Conservation (phyloP, 2,329 filamentous ascomycete species). For the Diaporthe nobilis region DNA sequence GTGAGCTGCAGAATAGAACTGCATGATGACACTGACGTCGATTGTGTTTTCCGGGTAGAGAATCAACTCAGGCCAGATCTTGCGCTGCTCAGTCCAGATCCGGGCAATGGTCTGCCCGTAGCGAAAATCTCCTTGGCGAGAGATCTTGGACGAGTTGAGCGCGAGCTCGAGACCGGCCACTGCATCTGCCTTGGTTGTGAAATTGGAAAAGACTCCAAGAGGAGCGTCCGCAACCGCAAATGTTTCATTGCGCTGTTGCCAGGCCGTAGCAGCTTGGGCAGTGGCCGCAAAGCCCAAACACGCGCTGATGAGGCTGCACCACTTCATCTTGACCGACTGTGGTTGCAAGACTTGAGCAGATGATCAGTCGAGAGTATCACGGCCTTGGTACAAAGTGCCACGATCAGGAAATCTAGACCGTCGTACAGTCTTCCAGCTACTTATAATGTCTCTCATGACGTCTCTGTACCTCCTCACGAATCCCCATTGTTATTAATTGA, state of each 20-base stretch:
- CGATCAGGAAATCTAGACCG: neutral
- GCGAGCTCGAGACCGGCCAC: slow-evolving; percentile 7
- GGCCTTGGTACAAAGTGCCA: neutral
- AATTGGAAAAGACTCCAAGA: slow-evolving; percentile 30
- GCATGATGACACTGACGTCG: slow-evolving; percentile 37
- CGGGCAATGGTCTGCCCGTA: slow-evolving; percentile 36
- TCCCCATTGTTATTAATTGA: neutral
- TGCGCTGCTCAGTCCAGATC: slow-evolving; percentile 37
- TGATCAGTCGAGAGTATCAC: neutral
- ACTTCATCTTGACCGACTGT: slow-evolving; percentile 19
- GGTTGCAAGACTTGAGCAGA: neutral
- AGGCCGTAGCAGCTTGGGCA: slow-evolving; percentile 24
- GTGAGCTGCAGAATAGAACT: slow-evolving; percentile 37
- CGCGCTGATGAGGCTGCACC: slow-evolving; percentile 3
- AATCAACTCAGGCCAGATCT: slow-evolving; percentile 37
- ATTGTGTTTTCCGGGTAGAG: slow-evolving; percentile 33
- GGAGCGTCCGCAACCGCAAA: slow-evolving; percentile 8
- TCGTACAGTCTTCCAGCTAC: neutral
- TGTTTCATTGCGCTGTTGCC: slow-evolving; percentile 34
- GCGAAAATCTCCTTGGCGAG: slow-evolving; percentile 27
- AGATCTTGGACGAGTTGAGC: slow-evolving; percentile 29
- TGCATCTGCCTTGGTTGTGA: slow-evolving; percentile 27
- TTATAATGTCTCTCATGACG: neutral
- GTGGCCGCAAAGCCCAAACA: slow-evolving; percentile 8
- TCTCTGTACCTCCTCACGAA: neutral